Evolutionary conservation across 2,329 filamentous ascomycete species (phyloP).

Genomic region (Colletotrichum endophyticum): DNA sequence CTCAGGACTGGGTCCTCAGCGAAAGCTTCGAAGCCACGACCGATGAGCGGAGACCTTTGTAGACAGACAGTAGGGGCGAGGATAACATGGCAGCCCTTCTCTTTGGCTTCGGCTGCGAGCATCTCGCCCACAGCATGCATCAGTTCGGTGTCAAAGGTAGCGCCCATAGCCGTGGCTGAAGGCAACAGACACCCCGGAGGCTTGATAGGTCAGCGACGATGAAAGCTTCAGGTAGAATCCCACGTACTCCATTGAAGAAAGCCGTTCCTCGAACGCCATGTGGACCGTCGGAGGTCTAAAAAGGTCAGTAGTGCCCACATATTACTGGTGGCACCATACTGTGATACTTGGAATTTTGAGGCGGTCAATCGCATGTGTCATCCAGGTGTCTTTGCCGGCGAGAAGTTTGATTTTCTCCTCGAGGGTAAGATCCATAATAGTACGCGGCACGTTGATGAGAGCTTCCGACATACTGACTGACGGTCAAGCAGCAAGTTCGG

Average conservation of each 20-base stretch:
- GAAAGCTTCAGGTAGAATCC: not conserved
- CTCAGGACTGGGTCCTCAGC: not conserved
- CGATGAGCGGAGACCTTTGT: constrained; percentile 5
- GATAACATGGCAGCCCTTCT: not conserved
- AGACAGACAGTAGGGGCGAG: constrained; percentile 10
- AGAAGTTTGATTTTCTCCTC: not conserved
- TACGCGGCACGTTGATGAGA: not conserved
- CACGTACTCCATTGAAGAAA: not conserved
- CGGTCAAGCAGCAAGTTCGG: not conserved
- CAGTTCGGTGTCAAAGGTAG: not conserved
- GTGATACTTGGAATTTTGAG: not conserved
- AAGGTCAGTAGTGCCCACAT: not conserved
- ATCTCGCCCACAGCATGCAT: not conserved
- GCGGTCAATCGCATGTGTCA: not conserved
- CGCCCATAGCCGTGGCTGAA: not conserved
- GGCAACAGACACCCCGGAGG: not conserved
- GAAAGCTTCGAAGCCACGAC: not conserved
- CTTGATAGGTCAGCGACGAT: not conserved
- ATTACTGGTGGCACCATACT: not conserved
- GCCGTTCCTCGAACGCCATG: not conserved
- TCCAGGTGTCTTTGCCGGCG: not conserved
- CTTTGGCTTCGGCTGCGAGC: not conserved
- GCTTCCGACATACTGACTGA: not conserved
- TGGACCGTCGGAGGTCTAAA: not conserved
- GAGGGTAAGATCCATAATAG: not conserved